Conservation (phyloP, 352 stramenopile species). For the Phytophthora boehmeriae region DNA sequence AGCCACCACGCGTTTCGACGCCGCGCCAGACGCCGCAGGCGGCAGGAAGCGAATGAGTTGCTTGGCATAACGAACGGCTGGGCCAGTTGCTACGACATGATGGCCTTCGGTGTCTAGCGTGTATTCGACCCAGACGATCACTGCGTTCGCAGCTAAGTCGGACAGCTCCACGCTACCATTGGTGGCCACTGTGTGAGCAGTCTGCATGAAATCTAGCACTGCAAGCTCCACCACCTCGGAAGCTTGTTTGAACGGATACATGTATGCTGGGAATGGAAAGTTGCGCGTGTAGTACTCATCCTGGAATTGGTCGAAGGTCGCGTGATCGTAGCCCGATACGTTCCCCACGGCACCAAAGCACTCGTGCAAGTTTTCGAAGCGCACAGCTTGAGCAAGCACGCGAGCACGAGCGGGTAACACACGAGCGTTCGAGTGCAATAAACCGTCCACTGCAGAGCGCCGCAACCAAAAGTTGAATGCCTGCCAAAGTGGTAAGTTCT, state of each 20-base stretch:
- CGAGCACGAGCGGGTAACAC: slow-evolving; percentile 58
- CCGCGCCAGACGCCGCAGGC: slow-evolving; percentile 6
- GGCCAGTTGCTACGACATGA: slow-evolving; percentile 60
- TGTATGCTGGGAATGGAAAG: slow-evolving; percentile 84
- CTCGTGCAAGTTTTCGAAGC: slow-evolving; percentile 75
- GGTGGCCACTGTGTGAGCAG: slow-evolving; percentile 40
- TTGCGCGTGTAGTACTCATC: slow-evolving; percentile 71
- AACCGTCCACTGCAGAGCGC: slow-evolving; percentile 50
- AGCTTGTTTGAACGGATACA: slow-evolving; percentile 66
- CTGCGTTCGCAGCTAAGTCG: slow-evolving; percentile 46
- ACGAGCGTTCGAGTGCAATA: slow-evolving; percentile 45
- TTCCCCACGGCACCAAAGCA: slow-evolving; percentile 78
- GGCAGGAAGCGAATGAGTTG: slow-evolving; percentile 77
- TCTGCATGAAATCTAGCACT: slow-evolving; percentile 46
- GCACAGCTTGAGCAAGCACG: slow-evolving; percentile 63
- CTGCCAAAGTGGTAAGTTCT: slow-evolving; percentile 84
- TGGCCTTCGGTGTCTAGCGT: slow-evolving; percentile 45
- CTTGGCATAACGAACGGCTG: slow-evolving; percentile 67
- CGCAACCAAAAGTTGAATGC: slow-evolving; percentile 87
- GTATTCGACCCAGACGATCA: slow-evolving; percentile 83
- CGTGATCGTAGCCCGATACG: slow-evolving; percentile 77
- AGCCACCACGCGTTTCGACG: slow-evolving; percentile 22
- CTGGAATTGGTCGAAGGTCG: slow-evolving; percentile 76
- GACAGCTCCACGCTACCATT: slow-evolving; percentile 15
- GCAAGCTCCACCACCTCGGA: slow-evolving; percentile 55